Conservation (phyloP, 495 filamentous ascomycete genomes). For the Penicillium argentinense region DNA sequence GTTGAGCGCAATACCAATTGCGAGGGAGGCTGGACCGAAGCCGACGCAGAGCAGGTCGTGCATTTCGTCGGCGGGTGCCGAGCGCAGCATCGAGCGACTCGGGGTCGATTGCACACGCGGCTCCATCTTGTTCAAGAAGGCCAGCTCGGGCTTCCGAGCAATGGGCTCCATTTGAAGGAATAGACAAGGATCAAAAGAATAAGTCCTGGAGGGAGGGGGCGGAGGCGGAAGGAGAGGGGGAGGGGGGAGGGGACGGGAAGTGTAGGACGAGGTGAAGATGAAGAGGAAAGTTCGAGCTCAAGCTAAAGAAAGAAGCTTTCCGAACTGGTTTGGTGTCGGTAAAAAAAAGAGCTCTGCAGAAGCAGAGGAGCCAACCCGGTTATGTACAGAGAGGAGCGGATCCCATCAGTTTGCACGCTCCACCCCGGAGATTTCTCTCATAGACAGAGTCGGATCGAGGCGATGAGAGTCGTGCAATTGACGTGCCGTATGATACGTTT, state of each 20-base stretch:
- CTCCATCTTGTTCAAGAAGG: constrained; percentile 18
- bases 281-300: neutral
- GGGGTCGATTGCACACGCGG: constrained; percentile 15
- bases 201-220: no score
- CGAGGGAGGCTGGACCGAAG: constrained; percentile 89
- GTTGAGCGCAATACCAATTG: constrained; percentile 88
- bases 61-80: constrained; percentile 51
- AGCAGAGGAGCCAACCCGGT: constrained; percentile 4
- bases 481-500: constrained; percentile 19
- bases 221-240: neutral
- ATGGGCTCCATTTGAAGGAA: constrained; percentile 21
- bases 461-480: constrained; percentile 4
- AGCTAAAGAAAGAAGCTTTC: constrained; percentile 9
- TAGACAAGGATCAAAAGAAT: neutral
- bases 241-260: neutral
- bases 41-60: constrained; percentile 89
- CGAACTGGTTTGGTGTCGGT: constrained; percentile 4
- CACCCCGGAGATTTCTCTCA: constrained; percentile 16
- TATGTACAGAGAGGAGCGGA: constrained; percentile 16
- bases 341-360: neutral
- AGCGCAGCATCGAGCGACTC: constrained; percentile 21
- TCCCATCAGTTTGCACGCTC: constrained; percentile 4
- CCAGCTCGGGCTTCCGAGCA: constrained; percentile 21
- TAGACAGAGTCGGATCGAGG: constrained; percentile 15
- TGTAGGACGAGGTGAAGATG: neutral